Evolutionary conservation across 768 basidiomycete species (phyloP).

Genomic region (Lactifluus echinatus): DNA sequence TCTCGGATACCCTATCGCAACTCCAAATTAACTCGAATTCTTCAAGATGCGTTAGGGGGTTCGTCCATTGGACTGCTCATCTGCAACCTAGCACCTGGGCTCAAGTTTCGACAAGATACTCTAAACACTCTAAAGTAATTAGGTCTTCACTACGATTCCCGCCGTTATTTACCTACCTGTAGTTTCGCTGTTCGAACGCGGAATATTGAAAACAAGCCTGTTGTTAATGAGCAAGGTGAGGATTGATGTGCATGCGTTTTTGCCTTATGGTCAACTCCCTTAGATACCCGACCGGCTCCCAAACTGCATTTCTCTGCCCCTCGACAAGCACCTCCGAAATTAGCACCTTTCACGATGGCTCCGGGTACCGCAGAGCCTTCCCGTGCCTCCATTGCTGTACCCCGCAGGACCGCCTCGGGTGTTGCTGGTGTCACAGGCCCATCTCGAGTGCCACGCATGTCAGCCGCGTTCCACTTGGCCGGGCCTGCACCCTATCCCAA

Average conservation of each 20-base stretch:
- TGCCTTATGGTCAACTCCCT: neutral
- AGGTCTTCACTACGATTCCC: conserved; percentile 20
- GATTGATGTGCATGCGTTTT: neutral
- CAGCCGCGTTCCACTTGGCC: conserved; percentile 10
- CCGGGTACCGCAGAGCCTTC: conserved; percentile 11
- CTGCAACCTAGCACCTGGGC: conserved; percentile 79
- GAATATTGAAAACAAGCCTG: conserved; percentile 77
- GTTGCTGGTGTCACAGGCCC: conserved; percentile 9
- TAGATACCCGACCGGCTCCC: conserved; percentile 50
- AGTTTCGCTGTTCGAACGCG: conserved; percentile 80
- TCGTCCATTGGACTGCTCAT: conserved; percentile 71
- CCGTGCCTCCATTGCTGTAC: conserved; percentile 23
- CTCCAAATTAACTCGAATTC: conserved; percentile 78
- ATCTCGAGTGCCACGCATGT: conserved; percentile 16
- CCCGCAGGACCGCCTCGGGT: conserved; percentile 1
- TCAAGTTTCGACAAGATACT: conserved; percentile 77
- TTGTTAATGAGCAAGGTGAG: conserved; percentile 66
- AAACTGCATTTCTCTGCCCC: conserved; percentile 62
- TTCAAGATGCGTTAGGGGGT: conserved; percentile 87
- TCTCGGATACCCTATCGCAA: conserved; percentile 83
- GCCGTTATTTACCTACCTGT: neutral
- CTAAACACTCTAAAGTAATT: conserved; percentile 81
- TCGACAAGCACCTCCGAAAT: conserved; percentile 37
- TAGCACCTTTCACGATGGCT: conserved; percentile 28
- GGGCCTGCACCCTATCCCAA: conserved; percentile 13